Base-by-base conservation (phyloP, 345 rosid genomes). In the Dipteronia sinensis region DNA sequence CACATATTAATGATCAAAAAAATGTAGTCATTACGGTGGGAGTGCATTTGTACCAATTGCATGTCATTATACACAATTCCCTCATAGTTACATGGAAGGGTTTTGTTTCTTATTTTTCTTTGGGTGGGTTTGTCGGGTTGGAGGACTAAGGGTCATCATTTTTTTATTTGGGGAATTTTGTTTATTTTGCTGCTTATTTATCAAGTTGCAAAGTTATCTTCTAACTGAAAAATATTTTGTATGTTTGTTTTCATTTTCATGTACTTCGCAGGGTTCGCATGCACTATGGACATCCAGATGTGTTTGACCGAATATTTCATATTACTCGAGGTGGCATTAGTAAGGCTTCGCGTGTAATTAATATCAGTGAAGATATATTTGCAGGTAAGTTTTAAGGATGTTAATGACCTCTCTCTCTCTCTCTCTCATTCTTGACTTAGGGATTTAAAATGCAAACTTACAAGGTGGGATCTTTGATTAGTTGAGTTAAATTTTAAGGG, bases 211-310 rank as follows among this genome's bases (percentile, higher is more conserved):
- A 61, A 51, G 22, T 40, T 17, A 7, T 20, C 58, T 47, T 75
- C 15, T 31, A 29, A n/a, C 62, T 19, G 20, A 49, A 64, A n/a
- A 5, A 46, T 23, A 64, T 64, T 19, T 20, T 10, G 9, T 20
- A 7, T 65, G 17, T 25, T 61, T 51, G 67, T 38, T 66, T 67
- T 42, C 17, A 9, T 63, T 76, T 71, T 46, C 47, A 10, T 34
- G 34, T 75, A 27, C 79, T 53, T 69, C 84, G 87, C 95, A 96
- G 99, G 82, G 98, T 96, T 67, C 98, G 99, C 68, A 94, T 96
- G 98, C 99, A 96, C 86, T 96, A 96, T 83, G 99, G 99, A 77
- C 98, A 95, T 88, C 99, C 99, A 76, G 99, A 95, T 88, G 97
- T 95, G 76, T 95, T 95, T 85, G 98, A 96, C 79, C 88, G 99